Conservation (phyloP, 768 basidiomycete species). For the Suillus discolor region DNA sequence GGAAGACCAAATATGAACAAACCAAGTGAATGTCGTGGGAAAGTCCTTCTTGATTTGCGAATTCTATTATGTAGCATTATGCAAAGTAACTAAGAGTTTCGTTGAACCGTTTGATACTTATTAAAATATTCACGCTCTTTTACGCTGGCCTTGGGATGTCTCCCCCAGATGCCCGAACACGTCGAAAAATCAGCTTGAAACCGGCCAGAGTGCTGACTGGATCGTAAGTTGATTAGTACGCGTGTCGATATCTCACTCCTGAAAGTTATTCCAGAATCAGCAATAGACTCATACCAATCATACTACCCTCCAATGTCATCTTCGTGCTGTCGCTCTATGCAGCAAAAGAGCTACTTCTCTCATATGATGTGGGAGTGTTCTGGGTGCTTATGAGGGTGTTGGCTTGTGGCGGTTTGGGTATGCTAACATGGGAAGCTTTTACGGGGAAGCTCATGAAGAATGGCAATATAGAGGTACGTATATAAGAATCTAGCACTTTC, state of each 20-base stretch:
- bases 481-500: slow-evolving; percentile 8
- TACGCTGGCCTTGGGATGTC: slow-evolving; percentile 43
- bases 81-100: neutral
- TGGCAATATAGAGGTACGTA: slow-evolving; percentile 60
- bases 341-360: slow-evolving; percentile 67
- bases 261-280: slow-evolving; percentile 45
- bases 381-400: slow-evolving; percentile 78
- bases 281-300: slow-evolving; percentile 52
- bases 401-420: slow-evolving; percentile 69
- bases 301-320: slow-evolving; percentile 62
- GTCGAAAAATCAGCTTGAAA: slow-evolving; percentile 64
- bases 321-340: slow-evolving; percentile 65
- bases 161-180: slow-evolving; percentile 66
- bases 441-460: slow-evolving; percentile 57
- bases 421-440: slow-evolving; percentile 59
- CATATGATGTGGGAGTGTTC: slow-evolving; percentile 68
- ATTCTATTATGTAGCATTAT: neutral
- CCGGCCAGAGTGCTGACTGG: slow-evolving; percentile 55
- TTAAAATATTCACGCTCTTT: slow-evolving; percentile 10
- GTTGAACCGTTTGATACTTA: neutral
- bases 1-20: slow-evolving; percentile 8
- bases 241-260: slow-evolving; percentile 12
- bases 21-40: slow-evolving; percentile 18
- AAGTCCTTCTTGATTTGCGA: slow-evolving; percentile 21
- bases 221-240: slow-evolving; percentile 44